phyloP scores from a whole-genome alignment of 2,329 filamentous ascomycete species.

The Furcasterigmium sp. region DNA sequence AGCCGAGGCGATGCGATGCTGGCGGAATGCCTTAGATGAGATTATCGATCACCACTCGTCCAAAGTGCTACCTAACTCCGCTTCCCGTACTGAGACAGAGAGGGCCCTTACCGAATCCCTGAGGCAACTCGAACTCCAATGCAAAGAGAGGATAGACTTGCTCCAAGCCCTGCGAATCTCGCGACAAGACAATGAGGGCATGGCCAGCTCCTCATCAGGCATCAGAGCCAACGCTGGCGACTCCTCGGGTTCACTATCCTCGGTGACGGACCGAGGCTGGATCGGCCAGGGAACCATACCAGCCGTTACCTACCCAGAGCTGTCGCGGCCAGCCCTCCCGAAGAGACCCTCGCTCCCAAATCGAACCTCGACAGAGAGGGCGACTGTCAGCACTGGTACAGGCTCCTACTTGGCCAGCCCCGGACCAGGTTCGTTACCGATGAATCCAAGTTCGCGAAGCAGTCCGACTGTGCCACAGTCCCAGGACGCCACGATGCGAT shows the following conservation, averaged over 20 bases:
- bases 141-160: conserved; percentile 86
- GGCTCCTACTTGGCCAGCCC: too few species aligned
- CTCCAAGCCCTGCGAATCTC: conserved; percentile 73
- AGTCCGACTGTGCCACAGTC: too few species aligned
- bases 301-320: conserved; percentile 70
- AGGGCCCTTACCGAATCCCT: conserved; percentile 76
- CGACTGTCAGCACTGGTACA: conserved; percentile 8
- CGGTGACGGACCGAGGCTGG: conserved; percentile 43
- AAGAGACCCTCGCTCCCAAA: conserved; percentile 51
- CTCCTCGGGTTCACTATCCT: not conserved
- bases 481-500: conserved; percentile 24
- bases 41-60: conserved; percentile 84
- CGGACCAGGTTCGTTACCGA: conserved; percentile 2
- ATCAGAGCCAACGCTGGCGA: not conserved
- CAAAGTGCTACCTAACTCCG: conserved; percentile 63
- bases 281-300: conserved; percentile 80
- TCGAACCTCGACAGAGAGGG: conserved; percentile 46
- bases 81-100: conserved; percentile 75
- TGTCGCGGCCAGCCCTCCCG: conserved; percentile 64
- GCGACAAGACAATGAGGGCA: conserved; percentile 32
- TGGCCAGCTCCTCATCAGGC: conserved; percentile 5
- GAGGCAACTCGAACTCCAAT: conserved; percentile 79
- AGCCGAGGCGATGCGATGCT: conserved; percentile 81
- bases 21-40: conserved; percentile 81
- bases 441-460: conserved; percentile 21